Percentiles rank a stretch among this genome's conserved stretches.
Evolutionary conservation across 352 stramenopile species (phyloP).

Genomic region (Phytophthora macrochlamydospora): DNA sequence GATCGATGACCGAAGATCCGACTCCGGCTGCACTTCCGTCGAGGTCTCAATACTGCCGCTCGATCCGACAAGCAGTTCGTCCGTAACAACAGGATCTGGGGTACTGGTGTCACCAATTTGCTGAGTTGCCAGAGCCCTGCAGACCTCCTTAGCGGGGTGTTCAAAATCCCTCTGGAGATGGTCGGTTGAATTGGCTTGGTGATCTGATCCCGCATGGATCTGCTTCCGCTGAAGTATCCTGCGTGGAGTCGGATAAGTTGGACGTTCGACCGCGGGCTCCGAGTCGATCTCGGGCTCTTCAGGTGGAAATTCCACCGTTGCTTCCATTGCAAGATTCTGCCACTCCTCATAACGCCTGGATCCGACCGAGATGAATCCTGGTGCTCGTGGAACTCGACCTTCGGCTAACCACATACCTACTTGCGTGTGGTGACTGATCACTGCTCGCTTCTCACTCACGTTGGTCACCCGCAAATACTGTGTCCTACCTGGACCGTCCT

Average conservation of each 20-base stretch:
- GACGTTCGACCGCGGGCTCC: not conserved
- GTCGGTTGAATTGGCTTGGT: too few species aligned
- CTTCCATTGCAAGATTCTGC: slow-evolving; percentile 10
- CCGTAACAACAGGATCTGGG: too few species aligned
- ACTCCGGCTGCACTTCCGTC: too few species aligned
- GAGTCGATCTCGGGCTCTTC: not conserved
- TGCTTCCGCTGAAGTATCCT: not conserved
- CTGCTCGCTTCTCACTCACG: too few species aligned
- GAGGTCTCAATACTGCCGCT: too few species aligned
- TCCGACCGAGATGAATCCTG: slow-evolving; percentile 8
- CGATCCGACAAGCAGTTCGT: too few species aligned
- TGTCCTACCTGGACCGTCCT: not conserved
- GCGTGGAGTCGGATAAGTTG: not conserved
- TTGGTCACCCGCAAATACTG: slow-evolving; percentile 11
- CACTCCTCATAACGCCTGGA: slow-evolving; percentile 16
- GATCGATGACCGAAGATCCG: too few species aligned
- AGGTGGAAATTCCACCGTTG: slow-evolving; percentile 5
- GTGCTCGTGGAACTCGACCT: slow-evolving; percentile 5
- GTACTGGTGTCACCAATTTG: too few species aligned
- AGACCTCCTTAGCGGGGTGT: too few species aligned
- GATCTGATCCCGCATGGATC: too few species aligned
- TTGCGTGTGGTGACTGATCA: not conserved
- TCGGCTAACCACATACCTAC: slow-evolving; percentile 6
- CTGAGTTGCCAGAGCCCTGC: too few species aligned
- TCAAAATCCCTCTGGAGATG: too few species aligned